A percentile compares a stretch with the other conserved stretches of the same genome.
Evolutionary conservation across 2,329 filamentous ascomycete genomes (phyloP).

Genomic region (Zasmidium citrigriseum): DNA sequence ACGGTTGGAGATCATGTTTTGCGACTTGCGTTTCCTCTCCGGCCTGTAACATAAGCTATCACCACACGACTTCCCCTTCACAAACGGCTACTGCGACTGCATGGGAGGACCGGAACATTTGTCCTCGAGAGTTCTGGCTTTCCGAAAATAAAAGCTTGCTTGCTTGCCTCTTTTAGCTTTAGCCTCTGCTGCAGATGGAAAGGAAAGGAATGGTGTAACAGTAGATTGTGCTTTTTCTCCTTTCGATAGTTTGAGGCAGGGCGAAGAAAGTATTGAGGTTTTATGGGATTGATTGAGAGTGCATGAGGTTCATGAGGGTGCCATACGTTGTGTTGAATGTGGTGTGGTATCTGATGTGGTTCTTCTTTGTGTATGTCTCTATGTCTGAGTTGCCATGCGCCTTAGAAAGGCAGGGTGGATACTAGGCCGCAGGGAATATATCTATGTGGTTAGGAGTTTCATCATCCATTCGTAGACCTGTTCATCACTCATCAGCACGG

Average conservation of each 20-base stretch:
- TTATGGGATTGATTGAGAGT: too few species aligned
- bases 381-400: too few species aligned
- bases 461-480: constrained; percentile 79
- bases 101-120: not conserved
- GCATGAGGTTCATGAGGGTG: too few species aligned
- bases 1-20: not conserved
- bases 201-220: not conserved
- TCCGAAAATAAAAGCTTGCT: not conserved
- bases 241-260: too few species aligned
- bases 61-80: not conserved
- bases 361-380: too few species aligned
- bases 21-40: not conserved
- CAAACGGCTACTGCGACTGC: not conserved
- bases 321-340: too few species aligned
- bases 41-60: constrained; percentile 11
- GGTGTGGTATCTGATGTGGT: too few species aligned
- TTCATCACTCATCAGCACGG: not conserved
- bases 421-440: too few species aligned
- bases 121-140: not conserved
- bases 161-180: not conserved
- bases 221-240: too few species aligned
- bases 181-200: not conserved
- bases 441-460: constrained; percentile 35
- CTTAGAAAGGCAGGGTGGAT: too few species aligned
- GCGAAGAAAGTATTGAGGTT: too few species aligned